Evolutionary conservation across 306 rosid genomes (phyloP).

Genomic region (Vicia sativa): DNA sequence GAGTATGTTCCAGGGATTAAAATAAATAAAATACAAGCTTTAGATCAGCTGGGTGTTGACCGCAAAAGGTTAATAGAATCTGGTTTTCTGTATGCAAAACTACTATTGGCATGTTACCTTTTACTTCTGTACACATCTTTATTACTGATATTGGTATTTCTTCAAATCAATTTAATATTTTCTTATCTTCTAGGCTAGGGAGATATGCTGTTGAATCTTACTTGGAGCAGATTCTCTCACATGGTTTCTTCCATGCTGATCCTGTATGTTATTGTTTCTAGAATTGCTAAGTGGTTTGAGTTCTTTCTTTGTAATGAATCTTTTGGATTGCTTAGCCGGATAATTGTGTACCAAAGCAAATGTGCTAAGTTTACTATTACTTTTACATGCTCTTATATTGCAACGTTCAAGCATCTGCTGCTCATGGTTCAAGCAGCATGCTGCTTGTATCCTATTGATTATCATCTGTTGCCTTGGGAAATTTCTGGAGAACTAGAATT

Average conservation of each 20-base stretch:
- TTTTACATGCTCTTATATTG: constrained; percentile 28
- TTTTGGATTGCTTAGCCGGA: constrained; percentile 32
- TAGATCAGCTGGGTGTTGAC: constrained; percentile 96
- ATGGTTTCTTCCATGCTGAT: constrained; percentile 99
- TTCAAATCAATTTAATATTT: constrained; percentile 16
- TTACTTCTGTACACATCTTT: constrained; percentile 34
- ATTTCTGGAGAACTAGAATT: not conserved
- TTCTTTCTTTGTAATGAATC: constrained; percentile 15
- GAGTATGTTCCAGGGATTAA: constrained; percentile 99
- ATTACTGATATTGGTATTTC: constrained; percentile 23
- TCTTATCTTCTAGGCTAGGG: constrained; percentile 64
- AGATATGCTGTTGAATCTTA: constrained; percentile 98
- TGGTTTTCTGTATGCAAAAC: constrained; percentile 27
- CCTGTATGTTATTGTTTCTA: constrained; percentile 66
- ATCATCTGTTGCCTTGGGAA: constrained; percentile 18
- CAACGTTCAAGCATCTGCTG: constrained; percentile 32
- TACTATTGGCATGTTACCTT: constrained; percentile 12
- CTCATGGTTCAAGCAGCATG: constrained; percentile 1
- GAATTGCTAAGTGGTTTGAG: constrained; percentile 25
- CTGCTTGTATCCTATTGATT: constrained; percentile 14
- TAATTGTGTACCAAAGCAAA: constrained; percentile 14
- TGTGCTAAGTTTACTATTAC: constrained; percentile 21
- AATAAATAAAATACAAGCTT: constrained; percentile 91
- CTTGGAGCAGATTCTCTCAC: constrained; percentile 96
- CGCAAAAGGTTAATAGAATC: constrained; percentile 66